phyloP scores from a whole-genome alignment of 2,329 filamentous ascomycete genomes.

The Apiospora marii region DNA sequence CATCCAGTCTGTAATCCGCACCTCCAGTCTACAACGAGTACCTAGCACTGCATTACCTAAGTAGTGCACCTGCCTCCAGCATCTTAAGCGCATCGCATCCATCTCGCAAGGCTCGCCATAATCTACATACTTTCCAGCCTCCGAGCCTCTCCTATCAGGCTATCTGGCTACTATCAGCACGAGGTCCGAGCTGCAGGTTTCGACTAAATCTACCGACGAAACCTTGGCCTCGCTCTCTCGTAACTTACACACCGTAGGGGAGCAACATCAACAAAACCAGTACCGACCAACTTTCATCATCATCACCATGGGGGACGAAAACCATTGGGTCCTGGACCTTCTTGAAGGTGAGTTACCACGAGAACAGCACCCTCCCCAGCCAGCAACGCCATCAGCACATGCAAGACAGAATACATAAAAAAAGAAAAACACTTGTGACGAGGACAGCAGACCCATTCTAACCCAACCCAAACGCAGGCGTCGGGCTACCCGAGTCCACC shows the following conservation, averaged over 20 bases:
- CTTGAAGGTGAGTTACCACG: slow-evolving; percentile 38
- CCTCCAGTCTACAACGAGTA: background rate
- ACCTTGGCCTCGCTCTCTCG: background rate
- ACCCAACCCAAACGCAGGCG: slow-evolving; percentile 33
- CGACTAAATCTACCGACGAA: background rate
- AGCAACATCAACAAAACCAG: background rate
- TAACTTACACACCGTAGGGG: background rate
- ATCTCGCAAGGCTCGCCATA: background rate
- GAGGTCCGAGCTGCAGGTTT: slow-evolving; percentile 7
- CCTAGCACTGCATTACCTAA: slow-evolving; percentile 16
- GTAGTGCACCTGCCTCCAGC: background rate
- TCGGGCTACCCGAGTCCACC: slow-evolving; percentile 54
- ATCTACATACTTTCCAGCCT: background rate
- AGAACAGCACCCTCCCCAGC: background rate
- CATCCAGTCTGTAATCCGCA: background rate
- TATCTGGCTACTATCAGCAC: background rate
- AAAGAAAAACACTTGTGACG: background rate
- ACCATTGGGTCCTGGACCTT: slow-evolving; percentile 37
- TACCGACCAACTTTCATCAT: background rate
- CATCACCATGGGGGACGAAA: slow-evolving; percentile 29
- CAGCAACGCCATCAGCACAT: background rate
- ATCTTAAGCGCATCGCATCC: background rate
- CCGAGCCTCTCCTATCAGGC: slow-evolving; percentile 3
- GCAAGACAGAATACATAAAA: background rate
- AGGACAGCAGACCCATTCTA: background rate